Percentiles rank a stretch among this genome's conserved stretches.
Evolutionary conservation across 2,329 filamentous ascomycete genomes (phyloP).

Genomic region (Ascochyta lentis): DNA sequence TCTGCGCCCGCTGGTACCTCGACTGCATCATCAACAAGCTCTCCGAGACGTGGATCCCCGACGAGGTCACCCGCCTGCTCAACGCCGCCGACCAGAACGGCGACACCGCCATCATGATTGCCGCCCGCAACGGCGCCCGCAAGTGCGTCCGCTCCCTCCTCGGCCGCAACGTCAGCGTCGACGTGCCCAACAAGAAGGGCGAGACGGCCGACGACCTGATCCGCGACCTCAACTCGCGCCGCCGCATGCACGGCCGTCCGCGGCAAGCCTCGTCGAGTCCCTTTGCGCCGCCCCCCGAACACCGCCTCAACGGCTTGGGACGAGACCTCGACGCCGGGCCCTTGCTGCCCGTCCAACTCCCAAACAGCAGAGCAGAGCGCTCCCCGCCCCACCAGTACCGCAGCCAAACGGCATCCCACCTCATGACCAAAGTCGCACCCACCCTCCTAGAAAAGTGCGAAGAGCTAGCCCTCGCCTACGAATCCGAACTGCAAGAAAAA

Average conservation of each 20-base stretch:
- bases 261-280: slow-evolving; percentile 78
- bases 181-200: slow-evolving; percentile 81
- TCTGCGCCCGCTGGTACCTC: slow-evolving; percentile 90
- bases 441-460: slow-evolving; percentile 57
- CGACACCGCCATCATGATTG: slow-evolving; percentile 88
- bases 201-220: slow-evolving; percentile 87
- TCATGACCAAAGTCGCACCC: slow-evolving; percentile 69
- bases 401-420: slow-evolving; percentile 59
- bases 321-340: slow-evolving; percentile 29
- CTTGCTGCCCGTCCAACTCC: slow-evolving; percentile 35
- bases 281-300: slow-evolving; percentile 51
- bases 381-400: slow-evolving; percentile 45
- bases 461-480: slow-evolving; percentile 62
- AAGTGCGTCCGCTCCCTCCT: slow-evolving; percentile 72
- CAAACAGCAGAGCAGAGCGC: slow-evolving; percentile 25
- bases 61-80: slow-evolving; percentile 78
- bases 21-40: slow-evolving; percentile 90
- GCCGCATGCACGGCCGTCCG: slow-evolving; percentile 63
- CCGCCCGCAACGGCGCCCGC: slow-evolving; percentile 85
- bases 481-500: slow-evolving; percentile 77
- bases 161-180: slow-evolving; percentile 79
- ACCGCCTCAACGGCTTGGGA: slow-evolving; percentile 40
- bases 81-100: slow-evolving; percentile 85
- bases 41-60: slow-evolving; percentile 75
- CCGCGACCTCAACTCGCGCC: slow-evolving; percentile 71